phyloP scores from a whole-genome alignment of 2,329 filamentous ascomycete genomes.

The Penicillium crustosum region DNA sequence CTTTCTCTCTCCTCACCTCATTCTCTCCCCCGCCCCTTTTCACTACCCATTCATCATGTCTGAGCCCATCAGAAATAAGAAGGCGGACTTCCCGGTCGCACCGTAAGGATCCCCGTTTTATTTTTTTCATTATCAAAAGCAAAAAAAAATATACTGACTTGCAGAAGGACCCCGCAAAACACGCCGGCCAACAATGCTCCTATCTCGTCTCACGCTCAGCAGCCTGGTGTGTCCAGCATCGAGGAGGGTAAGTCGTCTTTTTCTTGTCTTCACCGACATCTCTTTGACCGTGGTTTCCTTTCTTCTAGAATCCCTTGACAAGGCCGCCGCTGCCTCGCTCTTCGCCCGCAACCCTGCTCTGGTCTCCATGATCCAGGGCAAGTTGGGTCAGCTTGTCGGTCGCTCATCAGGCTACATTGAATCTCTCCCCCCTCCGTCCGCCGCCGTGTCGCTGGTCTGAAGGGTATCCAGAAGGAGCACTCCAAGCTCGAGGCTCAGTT shows the following conservation, averaged over 20 bases:
- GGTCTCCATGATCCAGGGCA: constrained; percentile 96
- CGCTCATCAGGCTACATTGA: constrained; percentile 97
- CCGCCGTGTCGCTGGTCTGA: constrained; percentile 89
- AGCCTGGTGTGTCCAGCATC: constrained; percentile 90
- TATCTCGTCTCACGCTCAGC: constrained; percentile 95
- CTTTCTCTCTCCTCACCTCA: constrained; percentile 22
- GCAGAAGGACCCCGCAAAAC: constrained; percentile 88
- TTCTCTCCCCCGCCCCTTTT: constrained; percentile 9
- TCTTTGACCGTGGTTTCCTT: constrained; percentile 17
- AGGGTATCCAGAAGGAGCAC: constrained; percentile 98
- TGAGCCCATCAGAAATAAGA: constrained; percentile 68
- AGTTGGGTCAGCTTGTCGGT: constrained; percentile 88
- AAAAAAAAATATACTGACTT: constrained; percentile 23
- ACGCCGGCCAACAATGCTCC: constrained; percentile 93
- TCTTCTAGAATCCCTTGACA: constrained; percentile 80
- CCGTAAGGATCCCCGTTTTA: constrained; percentile 54
- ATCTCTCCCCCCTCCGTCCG: constrained; percentile 87
- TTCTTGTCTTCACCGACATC: background rate
- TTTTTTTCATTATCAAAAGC: constrained; percentile 19
- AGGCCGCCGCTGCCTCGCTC: constrained; percentile 80
- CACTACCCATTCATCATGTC: constrained; percentile 57
- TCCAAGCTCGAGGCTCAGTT: constrained; percentile 97
- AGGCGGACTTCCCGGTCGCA: constrained; percentile 60
- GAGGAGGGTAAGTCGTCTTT: constrained; percentile 75
- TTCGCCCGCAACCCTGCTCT: constrained; percentile 95